These are phyloP conservation scores for Durio zibethinus DNA, from an alignment of 345 rosid genomes.

Conservation along the genomic window DNA sequence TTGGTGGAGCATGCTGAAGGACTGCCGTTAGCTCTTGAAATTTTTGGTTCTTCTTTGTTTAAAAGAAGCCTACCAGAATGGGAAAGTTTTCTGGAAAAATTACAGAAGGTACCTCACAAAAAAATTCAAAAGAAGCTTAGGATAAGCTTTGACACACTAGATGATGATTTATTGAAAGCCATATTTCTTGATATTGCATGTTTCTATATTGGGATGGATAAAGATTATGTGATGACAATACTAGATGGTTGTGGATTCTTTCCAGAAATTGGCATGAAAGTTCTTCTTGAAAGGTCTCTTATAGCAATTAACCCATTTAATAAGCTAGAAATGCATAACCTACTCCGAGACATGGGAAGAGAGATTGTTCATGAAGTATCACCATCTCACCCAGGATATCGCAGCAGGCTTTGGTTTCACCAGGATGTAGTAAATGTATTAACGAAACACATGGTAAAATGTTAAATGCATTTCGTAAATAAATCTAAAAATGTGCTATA, in stretches of 20 bases:
- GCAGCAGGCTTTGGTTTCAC: neutral
- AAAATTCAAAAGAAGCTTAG: no score
- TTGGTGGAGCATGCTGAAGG: neutral
- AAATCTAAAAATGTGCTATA: no score
- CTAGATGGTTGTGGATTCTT: neutral
- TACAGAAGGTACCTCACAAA: neutral
- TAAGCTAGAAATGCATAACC: neutral
- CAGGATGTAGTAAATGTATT: neutral
- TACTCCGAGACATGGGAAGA: neutral
- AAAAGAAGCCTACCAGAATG: neutral
- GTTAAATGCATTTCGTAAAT: neutral
- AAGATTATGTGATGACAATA: neutral
- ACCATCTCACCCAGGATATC: neutral
- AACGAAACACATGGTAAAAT: neutral
- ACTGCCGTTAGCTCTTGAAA: constrained; percentile 8
- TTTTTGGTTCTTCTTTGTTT: neutral
- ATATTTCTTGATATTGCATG: constrained; percentile 18
- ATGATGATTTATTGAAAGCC: neutral
- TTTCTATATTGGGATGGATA: constrained; percentile 5
- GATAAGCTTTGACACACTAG: neutral
- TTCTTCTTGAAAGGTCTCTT: neutral
- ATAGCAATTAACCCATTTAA: neutral
- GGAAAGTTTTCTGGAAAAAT: neutral
- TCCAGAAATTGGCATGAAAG: neutral
- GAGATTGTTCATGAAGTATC: neutral